These are phyloP conservation scores for Yamadazyma olivae DNA, from an alignment of 805 yeast species.

Conservation along the genomic window DNA sequence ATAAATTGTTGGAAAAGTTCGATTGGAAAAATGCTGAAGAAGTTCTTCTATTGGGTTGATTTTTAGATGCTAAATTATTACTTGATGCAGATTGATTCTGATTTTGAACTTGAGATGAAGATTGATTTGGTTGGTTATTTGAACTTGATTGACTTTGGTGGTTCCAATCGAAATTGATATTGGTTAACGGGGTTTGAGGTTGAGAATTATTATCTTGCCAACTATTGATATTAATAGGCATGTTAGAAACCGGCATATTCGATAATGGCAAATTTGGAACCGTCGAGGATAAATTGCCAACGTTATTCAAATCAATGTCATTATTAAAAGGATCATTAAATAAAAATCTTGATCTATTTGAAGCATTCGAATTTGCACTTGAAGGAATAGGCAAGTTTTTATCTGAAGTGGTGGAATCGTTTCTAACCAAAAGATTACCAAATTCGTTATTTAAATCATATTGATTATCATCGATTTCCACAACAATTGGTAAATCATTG, in stretches of 20 bases:
- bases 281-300: not conserved
- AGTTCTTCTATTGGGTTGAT: slow-evolving; percentile 46
- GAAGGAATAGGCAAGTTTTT: slow-evolving; percentile 3
- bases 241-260: not conserved
- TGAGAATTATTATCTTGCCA: slow-evolving; percentile 11
- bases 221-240: not conserved
- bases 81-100: slow-evolving; percentile 14
- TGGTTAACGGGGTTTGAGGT: slow-evolving; percentile 14
- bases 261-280: not conserved
- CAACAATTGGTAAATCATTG: slow-evolving; percentile 27
- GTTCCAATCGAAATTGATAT: slow-evolving; percentile 14
- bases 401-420: not conserved
- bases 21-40: slow-evolving; percentile 48
- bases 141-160: slow-evolving; percentile 7
- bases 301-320: slow-evolving; percentile 26
- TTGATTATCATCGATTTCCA: slow-evolving; percentile 23
- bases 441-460: slow-evolving; percentile 9
- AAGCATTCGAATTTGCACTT: slow-evolving; percentile 12
- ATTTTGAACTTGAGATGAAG: slow-evolving; percentile 5
- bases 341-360: slow-evolving; percentile 60
- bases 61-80: slow-evolving; percentile 11
- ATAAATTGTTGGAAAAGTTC: slow-evolving; percentile 13
- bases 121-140: slow-evolving; percentile 12
- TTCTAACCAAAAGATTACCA: slow-evolving; percentile 9
- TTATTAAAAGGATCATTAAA: slow-evolving; percentile 58